Conservation (phyloP, 164 flowering plant species). For the Sedum album region DNA sequence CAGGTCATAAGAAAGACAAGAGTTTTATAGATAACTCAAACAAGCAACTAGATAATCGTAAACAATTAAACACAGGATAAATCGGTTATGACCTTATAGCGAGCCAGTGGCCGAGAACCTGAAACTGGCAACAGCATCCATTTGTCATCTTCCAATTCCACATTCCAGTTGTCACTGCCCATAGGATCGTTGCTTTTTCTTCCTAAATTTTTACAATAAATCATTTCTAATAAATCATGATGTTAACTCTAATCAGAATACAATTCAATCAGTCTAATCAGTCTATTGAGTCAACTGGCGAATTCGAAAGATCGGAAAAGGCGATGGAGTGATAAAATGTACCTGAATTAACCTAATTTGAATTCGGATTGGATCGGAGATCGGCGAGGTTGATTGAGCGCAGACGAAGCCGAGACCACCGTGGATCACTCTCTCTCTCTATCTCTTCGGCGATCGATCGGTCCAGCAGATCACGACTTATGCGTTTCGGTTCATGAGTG, state of each 20-base stretch:
- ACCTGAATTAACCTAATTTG: neutral
- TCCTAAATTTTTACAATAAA: neutral
- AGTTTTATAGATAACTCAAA: neutral
- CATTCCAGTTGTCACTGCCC: neutral
- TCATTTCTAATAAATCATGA: neutral
- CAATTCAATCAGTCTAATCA: neutral
- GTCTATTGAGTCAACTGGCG: neutral
- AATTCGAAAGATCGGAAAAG: neutral
- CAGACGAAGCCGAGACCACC: neutral
- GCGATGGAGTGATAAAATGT: neutral
- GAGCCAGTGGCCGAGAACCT: conserved; percentile 7
- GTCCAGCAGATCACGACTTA: neutral
- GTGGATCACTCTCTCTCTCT: neutral
- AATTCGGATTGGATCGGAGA: neutral
- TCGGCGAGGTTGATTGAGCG: neutral
- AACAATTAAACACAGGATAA: neutral
- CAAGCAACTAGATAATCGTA: neutral
- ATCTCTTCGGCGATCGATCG: neutral
- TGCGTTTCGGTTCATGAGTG: neutral
- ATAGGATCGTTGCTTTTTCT: neutral
- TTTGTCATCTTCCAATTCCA: neutral
- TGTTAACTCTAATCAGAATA: neutral
- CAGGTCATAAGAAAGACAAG: neutral
- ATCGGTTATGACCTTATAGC: neutral
- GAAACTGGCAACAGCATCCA: neutral